Conservation (phyloP, 2,329 filamentous ascomycete genomes). For the Chrysosporium keratinophilum region DNA sequence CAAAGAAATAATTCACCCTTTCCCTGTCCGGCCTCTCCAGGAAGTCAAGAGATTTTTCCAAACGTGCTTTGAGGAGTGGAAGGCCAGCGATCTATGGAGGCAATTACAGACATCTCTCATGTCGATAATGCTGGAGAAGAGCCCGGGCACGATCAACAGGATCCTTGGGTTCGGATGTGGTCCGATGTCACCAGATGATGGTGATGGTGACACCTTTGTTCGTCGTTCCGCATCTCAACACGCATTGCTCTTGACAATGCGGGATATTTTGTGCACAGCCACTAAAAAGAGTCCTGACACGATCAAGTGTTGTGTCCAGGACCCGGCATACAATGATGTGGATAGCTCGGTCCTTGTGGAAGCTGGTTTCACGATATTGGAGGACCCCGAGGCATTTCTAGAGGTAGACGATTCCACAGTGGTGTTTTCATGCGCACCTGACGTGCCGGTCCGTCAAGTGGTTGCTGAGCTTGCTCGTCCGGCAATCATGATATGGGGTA, state of each 20-base stretch:
- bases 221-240: conserved; percentile 18
- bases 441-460: conserved; percentile 31
- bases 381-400: conserved; percentile 29
- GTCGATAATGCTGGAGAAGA: neutral
- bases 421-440: conserved; percentile 28
- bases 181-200: neutral
- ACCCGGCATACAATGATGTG: conserved; percentile 21
- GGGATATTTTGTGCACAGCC: conserved; percentile 13
- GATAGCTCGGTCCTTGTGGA: conserved; percentile 18
- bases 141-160: conserved; percentile 7
- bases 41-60: neutral
- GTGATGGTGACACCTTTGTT: neutral
- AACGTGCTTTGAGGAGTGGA: conserved; percentile 1
- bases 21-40: neutral
- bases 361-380: conserved; percentile 19
- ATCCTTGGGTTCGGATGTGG: conserved; percentile 14
- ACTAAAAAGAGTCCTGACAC: neutral
- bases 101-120: conserved; percentile 4
- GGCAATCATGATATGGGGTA: conserved; percentile 24
- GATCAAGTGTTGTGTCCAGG: conserved; percentile 23
- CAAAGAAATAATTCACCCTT: neutral
- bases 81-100: conserved; percentile 8
- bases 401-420: conserved; percentile 31
- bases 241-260: conserved; percentile 21
- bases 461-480: conserved; percentile 33